Evolutionary conservation across 371 early-diverging fungal species (phyloP).

Genomic region (Lichtheimia ornata): DNA sequence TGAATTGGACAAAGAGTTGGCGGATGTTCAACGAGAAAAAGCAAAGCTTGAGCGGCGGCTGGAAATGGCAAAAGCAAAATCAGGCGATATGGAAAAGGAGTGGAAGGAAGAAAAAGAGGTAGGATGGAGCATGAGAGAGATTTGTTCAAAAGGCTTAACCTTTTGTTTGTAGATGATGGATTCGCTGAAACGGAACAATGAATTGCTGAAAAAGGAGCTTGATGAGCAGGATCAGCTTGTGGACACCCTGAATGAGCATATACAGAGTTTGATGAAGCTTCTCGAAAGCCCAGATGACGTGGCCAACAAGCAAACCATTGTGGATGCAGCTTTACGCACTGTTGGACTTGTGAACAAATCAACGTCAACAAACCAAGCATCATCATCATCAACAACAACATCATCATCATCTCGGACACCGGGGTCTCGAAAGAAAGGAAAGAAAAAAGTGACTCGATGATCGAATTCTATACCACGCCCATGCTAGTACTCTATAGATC

Average conservation of each 20-base stretch:
- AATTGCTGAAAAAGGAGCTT: constrained; percentile 15
- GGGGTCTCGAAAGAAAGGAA: background rate
- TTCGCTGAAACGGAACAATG: constrained; percentile 20
- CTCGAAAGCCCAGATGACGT: constrained; percentile 19
- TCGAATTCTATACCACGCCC: background rate
- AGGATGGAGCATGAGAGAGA: constrained; percentile 16
- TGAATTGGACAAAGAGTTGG: background rate
- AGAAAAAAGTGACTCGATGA: background rate
- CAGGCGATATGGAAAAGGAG: constrained; percentile 10
- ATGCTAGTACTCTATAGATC: background rate
- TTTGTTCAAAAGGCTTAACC: background rate
- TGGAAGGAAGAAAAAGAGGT: constrained; percentile 33
- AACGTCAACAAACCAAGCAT: background rate
- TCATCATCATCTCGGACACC: background rate
- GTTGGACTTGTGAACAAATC: background rate
- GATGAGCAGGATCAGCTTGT: constrained; percentile 25
- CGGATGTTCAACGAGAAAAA: constrained; percentile 17
- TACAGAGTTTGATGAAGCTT: constrained; percentile 38
- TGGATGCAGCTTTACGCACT: too few species aligned
- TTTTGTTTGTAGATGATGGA: background rate
- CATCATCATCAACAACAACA: background rate
- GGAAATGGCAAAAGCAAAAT: constrained; percentile 27
- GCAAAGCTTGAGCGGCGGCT: constrained; percentile 21
- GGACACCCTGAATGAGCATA: constrained; percentile 33
- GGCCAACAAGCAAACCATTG: background rate